Evolutionary conservation across 805 yeast species (phyloP), one percentile per base, ranked within the genome.

Genomic region (Saturnispora zaruensis): DNA sequence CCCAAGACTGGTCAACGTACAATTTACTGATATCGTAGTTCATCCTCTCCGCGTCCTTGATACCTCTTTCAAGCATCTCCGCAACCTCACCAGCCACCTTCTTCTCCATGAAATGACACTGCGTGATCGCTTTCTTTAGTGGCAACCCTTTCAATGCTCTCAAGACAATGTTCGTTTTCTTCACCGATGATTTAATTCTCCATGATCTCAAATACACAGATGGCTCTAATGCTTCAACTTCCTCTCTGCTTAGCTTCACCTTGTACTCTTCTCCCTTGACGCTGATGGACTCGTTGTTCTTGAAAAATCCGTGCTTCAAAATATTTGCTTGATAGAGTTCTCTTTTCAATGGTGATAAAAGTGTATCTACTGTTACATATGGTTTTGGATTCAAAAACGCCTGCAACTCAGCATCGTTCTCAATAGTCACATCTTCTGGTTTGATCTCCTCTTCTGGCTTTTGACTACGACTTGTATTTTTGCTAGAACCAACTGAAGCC

Each of bases 81-180:
- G 82, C 90, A 49, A 89, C 75, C 55, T 89, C 96, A 50, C 82
- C 75, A 30, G 95, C 78, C 66, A 89, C 77, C 59, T 83, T 79
- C 69, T 87, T 88, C 44, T 81, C 76, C 64, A 81, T 79, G 72
- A 91, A 91, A 66, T 91, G 97, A 58, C 90, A 82, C 69, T 90
- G 97, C 38, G 91, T 87, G 57, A 91, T 84, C 47, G 97, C 98
- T 41, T 77, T 78, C 57, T 81, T 78, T 33, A 87, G 79, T 48
- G 79, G 76, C 67, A 85, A 69, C 32, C 83, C 83, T 51, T 87
- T 77, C 51, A 90, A 76, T 61, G 89, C 78, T 57, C 97, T 76
- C 56, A 87, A 73, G 45, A 88, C 84, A 37, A 81, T 72, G 9
- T 87, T 87, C 42, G 93, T 87, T 69, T 91, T 91, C 68, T 91